Base-by-base conservation (phyloP, 2,329 filamentous ascomycete genomes). In the Cadophora luteo-olivacea region DNA sequence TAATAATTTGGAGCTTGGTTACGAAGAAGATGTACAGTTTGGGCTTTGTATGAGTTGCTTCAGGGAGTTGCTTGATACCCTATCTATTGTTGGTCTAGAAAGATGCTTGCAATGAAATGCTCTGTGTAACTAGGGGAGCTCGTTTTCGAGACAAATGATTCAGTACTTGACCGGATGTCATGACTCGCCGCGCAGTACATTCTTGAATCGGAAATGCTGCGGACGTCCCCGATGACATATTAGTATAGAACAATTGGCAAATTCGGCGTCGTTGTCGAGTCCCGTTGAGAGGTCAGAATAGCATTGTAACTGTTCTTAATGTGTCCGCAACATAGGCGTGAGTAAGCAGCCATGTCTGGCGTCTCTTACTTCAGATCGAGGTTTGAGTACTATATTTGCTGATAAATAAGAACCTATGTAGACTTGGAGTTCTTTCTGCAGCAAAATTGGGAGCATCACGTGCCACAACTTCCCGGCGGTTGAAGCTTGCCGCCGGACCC, bases 21-120 rank as follows among this genome's bases (percentile, higher is more conserved):
- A 49, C 4, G 4, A 22, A 22, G 19, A 22, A 8, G 19, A 8
- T 22, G 45, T 8, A 16, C 33, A 60, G n/a, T 19, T 45, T 29
- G 57, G 11, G 22, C 24, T 60, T 60, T 60, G 57, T 60, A 60
- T 60, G 57, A 45, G 33, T 60, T 25, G 57, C 33, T 45, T 29
- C 11, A 41, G 22, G 33, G 57, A 45, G n/a, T 58, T 29, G 57
- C 57, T 60, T 45, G n/a, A 60, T 29, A 25, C 57, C 36, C 32
- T 49, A 14, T 1, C 19, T 6, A 16, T 19, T 49, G 45, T 49
- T 49, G 45, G 45, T 49, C 45, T 49, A 22, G 45, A 7, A 49
- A 22, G 45, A 49, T 22, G 6, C 45, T 49, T 49, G 45, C 45
- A 49, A 49, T 49, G 22, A 49, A 22, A 22, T 49, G 19, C 2